A percentile compares a stretch with the other conserved stretches of the same genome.
phyloP scores from a whole-genome alignment of 345 rosid genomes.

The Brassica incana region DNA sequence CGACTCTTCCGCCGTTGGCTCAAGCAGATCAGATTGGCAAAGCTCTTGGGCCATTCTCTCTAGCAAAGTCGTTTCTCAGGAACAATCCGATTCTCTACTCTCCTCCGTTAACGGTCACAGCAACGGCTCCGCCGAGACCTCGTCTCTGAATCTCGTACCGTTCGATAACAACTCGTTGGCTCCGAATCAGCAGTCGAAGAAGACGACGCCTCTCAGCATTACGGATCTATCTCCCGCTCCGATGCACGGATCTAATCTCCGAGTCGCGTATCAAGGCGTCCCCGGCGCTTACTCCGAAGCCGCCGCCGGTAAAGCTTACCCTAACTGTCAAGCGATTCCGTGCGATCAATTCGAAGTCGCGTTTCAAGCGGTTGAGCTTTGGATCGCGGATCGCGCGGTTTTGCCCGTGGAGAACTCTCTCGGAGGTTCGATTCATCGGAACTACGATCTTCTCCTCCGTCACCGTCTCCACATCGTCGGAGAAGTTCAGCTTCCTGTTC shows the following conservation, averaged over 20 bases:
- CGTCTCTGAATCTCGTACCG: constrained; percentile 62
- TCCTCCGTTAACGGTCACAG: constrained; percentile 57
- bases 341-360: constrained; percentile 98
- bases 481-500: constrained; percentile 89
- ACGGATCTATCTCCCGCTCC: constrained; percentile 87
- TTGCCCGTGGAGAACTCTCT: constrained; percentile 90
- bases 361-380: constrained; percentile 95
- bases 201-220: constrained; percentile 56
- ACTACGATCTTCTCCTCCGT: constrained; percentile 94
- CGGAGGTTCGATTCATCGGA: constrained; percentile 95
- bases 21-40: constrained; percentile 66
- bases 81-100: constrained; percentile 41
- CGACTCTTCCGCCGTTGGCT: constrained; percentile 42
- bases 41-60: constrained; percentile 82
- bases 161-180: constrained; percentile 26
- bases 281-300: constrained; percentile 99
- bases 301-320: constrained; percentile 95
- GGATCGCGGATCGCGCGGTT: constrained; percentile 98
- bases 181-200: not conserved
- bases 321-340: constrained; percentile 88
- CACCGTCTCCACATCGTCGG: constrained; percentile 98
- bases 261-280: constrained; percentile 96
- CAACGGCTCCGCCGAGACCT: constrained; percentile 21
- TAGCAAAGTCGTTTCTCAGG: constrained; percentile 56
- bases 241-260: constrained; percentile 79